Evolutionary conservation across 805 yeast species (phyloP).

Genomic region (Yamadazyma scolyti): DNA sequence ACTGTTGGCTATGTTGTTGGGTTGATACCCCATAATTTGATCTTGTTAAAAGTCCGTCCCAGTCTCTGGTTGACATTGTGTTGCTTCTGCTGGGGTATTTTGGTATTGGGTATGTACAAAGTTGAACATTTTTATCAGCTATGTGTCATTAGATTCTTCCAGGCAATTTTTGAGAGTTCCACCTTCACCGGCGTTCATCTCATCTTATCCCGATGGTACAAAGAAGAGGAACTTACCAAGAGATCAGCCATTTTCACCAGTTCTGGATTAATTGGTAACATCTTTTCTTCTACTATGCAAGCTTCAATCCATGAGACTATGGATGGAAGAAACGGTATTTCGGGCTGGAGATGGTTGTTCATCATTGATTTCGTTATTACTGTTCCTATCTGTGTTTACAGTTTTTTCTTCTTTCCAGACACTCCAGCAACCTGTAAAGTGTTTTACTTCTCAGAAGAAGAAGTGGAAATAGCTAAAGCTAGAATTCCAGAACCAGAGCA

Average conservation of each 20-base stretch:
- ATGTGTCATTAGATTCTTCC: conserved; percentile 56
- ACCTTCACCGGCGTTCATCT: conserved; percentile 55
- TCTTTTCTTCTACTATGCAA: conserved; percentile 56
- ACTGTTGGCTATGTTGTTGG: conserved; percentile 60
- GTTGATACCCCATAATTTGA: conserved; percentile 58
- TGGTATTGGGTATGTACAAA: conserved; percentile 50
- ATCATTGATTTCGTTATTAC: conserved; percentile 60
- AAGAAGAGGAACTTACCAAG: conserved; percentile 44
- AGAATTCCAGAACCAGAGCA: conserved; percentile 33
- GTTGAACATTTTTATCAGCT: conserved; percentile 46
- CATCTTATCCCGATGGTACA: conserved; percentile 53
- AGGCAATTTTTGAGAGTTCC: conserved; percentile 57
- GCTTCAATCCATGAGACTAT: conserved; percentile 47
- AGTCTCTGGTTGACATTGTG: conserved; percentile 54
- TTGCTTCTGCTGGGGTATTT: conserved; percentile 53
- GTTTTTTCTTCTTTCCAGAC: conserved; percentile 58
- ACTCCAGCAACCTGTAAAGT: conserved; percentile 41
- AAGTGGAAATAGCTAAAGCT: conserved; percentile 23
- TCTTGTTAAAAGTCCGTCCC: conserved; percentile 51
- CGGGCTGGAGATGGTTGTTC: conserved; percentile 71
- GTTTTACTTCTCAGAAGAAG: conserved; percentile 22
- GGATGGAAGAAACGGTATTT: conserved; percentile 45
- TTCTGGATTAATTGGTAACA: conserved; percentile 52
- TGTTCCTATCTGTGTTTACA: conserved; percentile 53
- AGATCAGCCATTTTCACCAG: conserved; percentile 53